Conservation (phyloP, 768 basidiomycete genomes). For the Rhodotorula babjevae region DNA sequence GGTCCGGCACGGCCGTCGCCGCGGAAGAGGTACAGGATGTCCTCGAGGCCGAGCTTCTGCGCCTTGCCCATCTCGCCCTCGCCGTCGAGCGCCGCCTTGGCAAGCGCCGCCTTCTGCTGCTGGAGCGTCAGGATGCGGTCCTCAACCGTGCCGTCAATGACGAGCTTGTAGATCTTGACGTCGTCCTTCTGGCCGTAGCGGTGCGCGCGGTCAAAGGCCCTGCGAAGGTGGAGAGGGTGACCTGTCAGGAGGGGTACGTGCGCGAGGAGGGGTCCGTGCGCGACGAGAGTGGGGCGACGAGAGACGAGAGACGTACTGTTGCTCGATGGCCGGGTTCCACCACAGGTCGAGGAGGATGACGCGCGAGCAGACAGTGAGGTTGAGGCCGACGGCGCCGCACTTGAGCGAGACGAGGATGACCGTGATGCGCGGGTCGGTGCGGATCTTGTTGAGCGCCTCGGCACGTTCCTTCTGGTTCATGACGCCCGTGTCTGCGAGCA, state of each 20-base stretch:
- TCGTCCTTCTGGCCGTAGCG: constrained; percentile 74
- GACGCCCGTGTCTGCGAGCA: constrained; percentile 80
- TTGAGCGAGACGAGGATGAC: constrained; percentile 67
- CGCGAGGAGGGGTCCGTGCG: constrained; percentile 52
- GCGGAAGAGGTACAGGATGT: constrained; percentile 21
- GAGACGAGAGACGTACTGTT: constrained; percentile 17
- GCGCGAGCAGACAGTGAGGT: constrained; percentile 86
- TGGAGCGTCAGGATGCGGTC: constrained; percentile 82
- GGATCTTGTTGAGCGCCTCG: constrained; percentile 67
- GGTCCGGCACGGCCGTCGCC: neutral
- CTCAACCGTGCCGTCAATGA: constrained; percentile 49
- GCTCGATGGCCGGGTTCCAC: constrained; percentile 46
- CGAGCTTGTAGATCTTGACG: constrained; percentile 47
- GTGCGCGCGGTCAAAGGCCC: constrained; percentile 28
- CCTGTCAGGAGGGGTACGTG: no score
- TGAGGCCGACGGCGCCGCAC: constrained; percentile 58
- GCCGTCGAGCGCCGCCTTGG: constrained; percentile 77
- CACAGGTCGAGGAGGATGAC: constrained; percentile 56
- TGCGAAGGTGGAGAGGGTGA: no score
- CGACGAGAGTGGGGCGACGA: constrained; percentile 43
- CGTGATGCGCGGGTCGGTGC: constrained; percentile 55
- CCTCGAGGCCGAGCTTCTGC: constrained; percentile 70
- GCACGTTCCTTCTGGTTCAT: constrained; percentile 76
- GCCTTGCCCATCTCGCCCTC: constrained; percentile 74
- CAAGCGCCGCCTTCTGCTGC: constrained; percentile 78